Base-by-base conservation (phyloP, 441 rosid genomes). In the Melastoma candidum region DNA sequence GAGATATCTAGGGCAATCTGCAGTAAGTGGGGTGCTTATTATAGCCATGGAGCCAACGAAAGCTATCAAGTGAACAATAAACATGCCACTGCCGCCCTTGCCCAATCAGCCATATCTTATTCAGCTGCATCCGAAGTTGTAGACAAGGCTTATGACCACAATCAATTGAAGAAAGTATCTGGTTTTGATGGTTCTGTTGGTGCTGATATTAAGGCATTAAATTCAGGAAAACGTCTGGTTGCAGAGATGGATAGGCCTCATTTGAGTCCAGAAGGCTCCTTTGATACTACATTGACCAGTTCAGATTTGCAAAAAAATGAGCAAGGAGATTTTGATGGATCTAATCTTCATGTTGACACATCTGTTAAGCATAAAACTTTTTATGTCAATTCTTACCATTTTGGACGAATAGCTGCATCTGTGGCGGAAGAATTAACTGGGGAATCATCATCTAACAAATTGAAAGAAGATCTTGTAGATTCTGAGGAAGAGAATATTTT, bases 311-410 rank as follows among this genome's bases (percentile, higher is more conserved):
- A 53, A 65, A 72, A 74, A 49, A 67, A 79, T 59, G 77, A 53
- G 41, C 64, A 69, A 3, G 53, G 49, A 12, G 47, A 39, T 55
- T 57, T 58, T 46, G 61, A 17, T 49, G 51, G 51, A 54, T 65
- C 22, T 11, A 26, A 10, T 44, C 56, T 36, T 36, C 1, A 62
- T 53, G 71, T 62, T 67, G 64, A 59, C 44, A 47, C 25, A 58
- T 52, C 61, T 13, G 66, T 61, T 53, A 53, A 56, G 48, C 81
- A 68, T 63, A 48, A 60, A 63, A 72, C 46, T 58, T 72, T 72
- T 44, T 93, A 93, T 68, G 48, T 75, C 66, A 93, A 93, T 72
- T 68, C 53, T 61, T 93, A 93, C 59, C 65, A 76, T 66, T 86
- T 84, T 78, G 97, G 95, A 57, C 80, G 58, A 71, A 71, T 74